Conservation (phyloP, 192 early-diverging fungal genomes). For the Haplosporangium gracile region DNA sequence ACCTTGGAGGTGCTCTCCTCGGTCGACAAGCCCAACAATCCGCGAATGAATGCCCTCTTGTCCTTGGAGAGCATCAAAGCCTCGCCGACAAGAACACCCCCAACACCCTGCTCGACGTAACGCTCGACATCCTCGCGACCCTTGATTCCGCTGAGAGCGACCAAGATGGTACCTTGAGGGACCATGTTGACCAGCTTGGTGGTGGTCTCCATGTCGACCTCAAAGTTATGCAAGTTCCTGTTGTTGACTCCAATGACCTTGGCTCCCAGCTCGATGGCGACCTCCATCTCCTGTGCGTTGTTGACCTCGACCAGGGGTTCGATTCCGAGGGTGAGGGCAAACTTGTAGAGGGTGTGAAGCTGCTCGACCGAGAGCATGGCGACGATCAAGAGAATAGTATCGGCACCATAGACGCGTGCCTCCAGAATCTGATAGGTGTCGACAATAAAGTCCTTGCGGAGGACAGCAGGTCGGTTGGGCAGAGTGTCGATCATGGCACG, state of each 20-base stretch:
- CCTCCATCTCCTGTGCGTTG: constrained; percentile 88
- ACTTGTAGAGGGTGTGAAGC: constrained; percentile 77
- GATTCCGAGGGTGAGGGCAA: constrained; percentile 87
- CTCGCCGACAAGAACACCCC: constrained; percentile 93
- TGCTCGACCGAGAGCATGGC: constrained; percentile 86
- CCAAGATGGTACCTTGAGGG: constrained; percentile 77
- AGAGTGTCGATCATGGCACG: constrained; percentile 73
- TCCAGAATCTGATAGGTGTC: constrained; percentile 97
- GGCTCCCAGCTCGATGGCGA: constrained; percentile 85
- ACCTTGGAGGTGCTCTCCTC: constrained; percentile 41
- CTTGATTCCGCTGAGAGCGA: constrained; percentile 94
- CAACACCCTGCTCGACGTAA: constrained; percentile 83
- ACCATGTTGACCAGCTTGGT: constrained; percentile 83
- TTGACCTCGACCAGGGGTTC: constrained; percentile 99
- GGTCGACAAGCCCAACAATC: constrained; percentile 66
- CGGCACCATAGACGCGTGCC: constrained; percentile 95
- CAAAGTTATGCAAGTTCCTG: constrained; percentile 96
- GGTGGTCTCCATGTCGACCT: constrained; percentile 93
- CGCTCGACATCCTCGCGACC: constrained; percentile 83
- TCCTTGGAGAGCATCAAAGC: constrained; percentile 91
- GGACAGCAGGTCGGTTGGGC: constrained; percentile 87
- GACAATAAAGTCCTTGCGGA: constrained; percentile 98
- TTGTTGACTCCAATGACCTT: constrained; percentile 98
- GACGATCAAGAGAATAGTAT: constrained; percentile 96
- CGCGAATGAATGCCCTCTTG: constrained; percentile 80